Evolutionary conservation across 108 stramenopile genomes (phyloP).

Genomic region (Conticribra guillardii): DNA sequence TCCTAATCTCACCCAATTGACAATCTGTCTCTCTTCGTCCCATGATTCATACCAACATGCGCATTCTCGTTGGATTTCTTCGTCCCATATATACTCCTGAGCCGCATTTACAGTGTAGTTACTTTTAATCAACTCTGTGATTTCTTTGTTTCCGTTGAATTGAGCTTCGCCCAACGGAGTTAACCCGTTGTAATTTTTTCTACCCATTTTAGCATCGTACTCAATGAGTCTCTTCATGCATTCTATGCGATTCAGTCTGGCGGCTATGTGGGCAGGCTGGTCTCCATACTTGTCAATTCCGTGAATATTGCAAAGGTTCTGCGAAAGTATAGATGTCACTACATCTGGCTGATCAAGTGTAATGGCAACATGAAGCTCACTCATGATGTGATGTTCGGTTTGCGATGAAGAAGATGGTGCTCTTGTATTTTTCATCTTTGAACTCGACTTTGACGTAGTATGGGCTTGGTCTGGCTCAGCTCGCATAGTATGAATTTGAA

Average conservation of each 20-base stretch:
- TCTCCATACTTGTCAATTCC: conserved; percentile 40
- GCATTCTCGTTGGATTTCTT: conserved; percentile 39
- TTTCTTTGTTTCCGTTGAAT: conserved; percentile 44
- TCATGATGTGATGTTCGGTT: conserved; percentile 9
- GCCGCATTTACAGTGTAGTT: conserved; percentile 28
- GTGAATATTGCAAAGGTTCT: conserved; percentile 17
- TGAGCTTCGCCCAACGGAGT: conserved; percentile 47
- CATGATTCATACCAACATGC: conserved; percentile 42
- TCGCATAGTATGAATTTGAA: too few relatives aligned
- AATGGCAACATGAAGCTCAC: conserved; percentile 33
- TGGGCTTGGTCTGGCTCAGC: too few relatives aligned
- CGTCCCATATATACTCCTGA: conserved; percentile 39
- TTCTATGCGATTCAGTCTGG: conserved; percentile 38
- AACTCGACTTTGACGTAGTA: too few relatives aligned
- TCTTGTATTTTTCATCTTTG: too few relatives aligned
- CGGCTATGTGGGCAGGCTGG: conserved; percentile 52
- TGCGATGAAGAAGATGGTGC: too few relatives aligned
- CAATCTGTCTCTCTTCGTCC: conserved; percentile 24
- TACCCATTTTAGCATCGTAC: conserved; percentile 44
- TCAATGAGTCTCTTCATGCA: conserved; percentile 45
- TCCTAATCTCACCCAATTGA: conserved; percentile 23
- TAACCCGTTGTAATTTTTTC: conserved; percentile 38
- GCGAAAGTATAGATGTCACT: conserved; percentile 21
- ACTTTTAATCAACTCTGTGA: conserved; percentile 34
- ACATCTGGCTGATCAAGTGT: conserved; percentile 22